phyloP scores from a whole-genome alignment of 2,329 filamentous ascomycete genomes.

The Ilyonectria sp. region DNA sequence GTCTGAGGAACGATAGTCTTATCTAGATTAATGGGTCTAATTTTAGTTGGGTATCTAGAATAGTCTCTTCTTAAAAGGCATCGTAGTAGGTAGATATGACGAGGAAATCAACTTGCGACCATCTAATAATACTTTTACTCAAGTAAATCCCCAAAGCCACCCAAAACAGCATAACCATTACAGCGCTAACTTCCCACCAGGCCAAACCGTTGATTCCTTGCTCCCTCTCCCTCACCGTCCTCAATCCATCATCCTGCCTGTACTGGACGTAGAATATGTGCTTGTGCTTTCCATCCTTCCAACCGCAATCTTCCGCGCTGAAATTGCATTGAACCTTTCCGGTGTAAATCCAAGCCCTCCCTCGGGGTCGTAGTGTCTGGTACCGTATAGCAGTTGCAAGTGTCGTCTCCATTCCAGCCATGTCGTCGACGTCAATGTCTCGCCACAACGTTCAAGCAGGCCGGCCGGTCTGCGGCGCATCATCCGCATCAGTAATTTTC shows the following conservation, averaged over 20 bases:
- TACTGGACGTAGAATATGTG: conserved; percentile 26
- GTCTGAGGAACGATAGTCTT: neutral
- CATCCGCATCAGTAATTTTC: conserved; percentile 24
- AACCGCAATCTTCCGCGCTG: conserved; percentile 26
- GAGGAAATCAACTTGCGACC: neutral
- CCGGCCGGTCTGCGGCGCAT: conserved; percentile 25
- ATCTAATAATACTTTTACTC: neutral
- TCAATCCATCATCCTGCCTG: conserved; percentile 2
- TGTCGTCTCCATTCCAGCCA: conserved; percentile 28
- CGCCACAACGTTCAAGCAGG: conserved; percentile 24
- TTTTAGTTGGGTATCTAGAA: neutral
- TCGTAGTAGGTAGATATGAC: neutral
- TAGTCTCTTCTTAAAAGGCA: neutral
- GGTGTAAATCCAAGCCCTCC: conserved; percentile 33
- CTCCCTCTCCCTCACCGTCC: neutral
- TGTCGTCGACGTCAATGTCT: conserved; percentile 6
- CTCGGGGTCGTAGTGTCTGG: conserved; percentile 24
- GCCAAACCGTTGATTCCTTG: neutral
- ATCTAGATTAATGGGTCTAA: neutral
- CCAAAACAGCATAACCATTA: neutral
- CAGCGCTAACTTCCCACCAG: neutral
- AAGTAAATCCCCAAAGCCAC: neutral
- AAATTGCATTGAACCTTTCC: conserved; percentile 26
- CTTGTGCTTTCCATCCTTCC: conserved; percentile 31
- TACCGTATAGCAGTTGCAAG: conserved; percentile 24